Conservation (phyloP, 2,329 filamentous ascomycete genomes). For the Ploettnerulaceae sp. region DNA sequence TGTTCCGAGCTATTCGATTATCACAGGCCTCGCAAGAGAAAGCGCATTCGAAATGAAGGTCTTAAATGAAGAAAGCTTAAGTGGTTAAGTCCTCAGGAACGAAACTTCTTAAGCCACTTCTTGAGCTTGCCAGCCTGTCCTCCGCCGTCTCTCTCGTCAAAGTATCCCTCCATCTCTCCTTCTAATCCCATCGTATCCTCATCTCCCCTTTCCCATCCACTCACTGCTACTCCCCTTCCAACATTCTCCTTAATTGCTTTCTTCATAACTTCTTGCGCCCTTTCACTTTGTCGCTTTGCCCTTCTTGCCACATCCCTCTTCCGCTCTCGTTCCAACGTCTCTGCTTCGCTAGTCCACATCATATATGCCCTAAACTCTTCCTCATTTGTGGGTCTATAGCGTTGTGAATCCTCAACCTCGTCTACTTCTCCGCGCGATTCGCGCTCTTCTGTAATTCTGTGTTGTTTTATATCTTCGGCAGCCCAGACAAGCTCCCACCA, state of each 20-base stretch:
- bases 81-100: not conserved
- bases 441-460: not conserved
- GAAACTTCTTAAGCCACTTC: constrained; percentile 4
- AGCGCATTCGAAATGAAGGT: no score
- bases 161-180: no score
- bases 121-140: not conserved
- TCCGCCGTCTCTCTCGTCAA: no score
- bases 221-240: not conserved
- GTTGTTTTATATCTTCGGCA: not conserved
- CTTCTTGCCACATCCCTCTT: not conserved
- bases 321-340: not conserved
- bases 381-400: not conserved
- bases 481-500: constrained; percentile 1
- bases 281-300: not conserved
- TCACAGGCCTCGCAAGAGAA: no score
- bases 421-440: not conserved
- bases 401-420: not conserved
- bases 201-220: not conserved
- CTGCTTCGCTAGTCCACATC: not conserved
- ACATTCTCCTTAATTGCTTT: not conserved
- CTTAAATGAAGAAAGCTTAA: no score
- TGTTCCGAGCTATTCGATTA: no score
- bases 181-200: no score
- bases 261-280: not conserved
- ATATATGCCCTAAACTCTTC: not conserved